A percentile compares a stretch with the other conserved stretches of the same genome.
Conservation (phyloP, 73 alveolate genomes). For the Durusdinium trenchii region DNA sequence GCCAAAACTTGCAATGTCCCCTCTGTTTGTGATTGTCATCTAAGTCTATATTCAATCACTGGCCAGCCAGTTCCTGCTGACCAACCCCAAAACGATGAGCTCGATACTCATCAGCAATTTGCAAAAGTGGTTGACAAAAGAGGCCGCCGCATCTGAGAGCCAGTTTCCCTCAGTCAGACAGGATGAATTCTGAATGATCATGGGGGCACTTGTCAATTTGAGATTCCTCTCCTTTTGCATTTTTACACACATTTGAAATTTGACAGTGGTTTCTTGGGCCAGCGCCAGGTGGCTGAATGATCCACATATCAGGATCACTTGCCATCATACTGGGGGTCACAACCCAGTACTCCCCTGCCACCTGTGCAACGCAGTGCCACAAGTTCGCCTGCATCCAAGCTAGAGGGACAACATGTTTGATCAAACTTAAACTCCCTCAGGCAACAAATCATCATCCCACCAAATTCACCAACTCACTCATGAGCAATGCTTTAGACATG, state of each 20-base stretch:
- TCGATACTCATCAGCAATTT: background rate
- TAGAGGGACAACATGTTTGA: background rate
- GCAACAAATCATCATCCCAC: background rate
- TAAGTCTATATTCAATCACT: background rate
- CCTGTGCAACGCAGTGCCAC: background rate
- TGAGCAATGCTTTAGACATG: background rate
- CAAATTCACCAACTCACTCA: background rate
- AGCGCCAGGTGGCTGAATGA: background rate
- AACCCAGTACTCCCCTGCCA: background rate
- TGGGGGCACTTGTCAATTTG: background rate
- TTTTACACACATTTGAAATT: background rate
- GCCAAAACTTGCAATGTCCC: too few relatives aligned
- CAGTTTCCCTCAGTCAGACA: background rate
- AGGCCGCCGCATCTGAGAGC: background rate
- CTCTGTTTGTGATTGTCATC: background rate
- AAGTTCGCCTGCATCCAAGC: background rate
- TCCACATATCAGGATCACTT: background rate
- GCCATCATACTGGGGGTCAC: background rate
- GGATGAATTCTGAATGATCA: background rate
- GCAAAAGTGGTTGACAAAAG: background rate
- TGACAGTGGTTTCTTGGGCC: background rate
- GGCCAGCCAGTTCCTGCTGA: background rate
- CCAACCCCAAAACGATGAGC: background rate
- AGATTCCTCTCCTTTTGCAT: background rate
- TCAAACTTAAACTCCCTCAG: background rate